Evolutionary conservation across 116 monocot species (phyloP).

Genomic region (Posidonia oceanica): DNA sequence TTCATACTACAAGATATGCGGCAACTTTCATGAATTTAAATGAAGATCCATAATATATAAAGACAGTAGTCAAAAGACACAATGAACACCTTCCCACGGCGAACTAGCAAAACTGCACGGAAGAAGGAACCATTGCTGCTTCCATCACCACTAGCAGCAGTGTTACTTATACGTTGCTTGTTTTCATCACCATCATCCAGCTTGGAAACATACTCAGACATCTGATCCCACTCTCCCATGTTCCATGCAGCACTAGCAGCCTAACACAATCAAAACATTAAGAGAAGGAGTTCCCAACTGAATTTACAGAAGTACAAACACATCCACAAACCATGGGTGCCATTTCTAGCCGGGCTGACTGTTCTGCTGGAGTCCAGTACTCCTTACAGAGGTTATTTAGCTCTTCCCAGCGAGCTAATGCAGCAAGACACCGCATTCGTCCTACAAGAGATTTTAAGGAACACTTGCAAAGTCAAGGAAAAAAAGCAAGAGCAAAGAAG

Average conservation of each 20-base stretch:
- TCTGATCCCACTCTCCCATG: constrained; percentile 99
- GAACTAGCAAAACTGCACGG: constrained; percentile 88
- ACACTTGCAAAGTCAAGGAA: background rate
- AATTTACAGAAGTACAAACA: background rate
- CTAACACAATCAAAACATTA: constrained; percentile 21
- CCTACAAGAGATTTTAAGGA: constrained; percentile 27
- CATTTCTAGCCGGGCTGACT: constrained; percentile 85
- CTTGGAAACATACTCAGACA: constrained; percentile 92
- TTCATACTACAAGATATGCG: constrained; percentile 38
- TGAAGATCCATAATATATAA: background rate
- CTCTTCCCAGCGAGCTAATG: constrained; percentile 96
- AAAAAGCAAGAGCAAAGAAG: background rate
- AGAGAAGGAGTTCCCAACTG: background rate
- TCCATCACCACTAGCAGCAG: constrained; percentile 77
- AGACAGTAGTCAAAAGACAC: background rate
- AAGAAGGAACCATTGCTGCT: constrained; percentile 97
- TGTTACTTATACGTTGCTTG: constrained; percentile 63
- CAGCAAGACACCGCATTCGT: constrained; percentile 97
- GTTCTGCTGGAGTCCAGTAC: constrained; percentile 88
- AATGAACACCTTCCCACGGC: constrained; percentile 49
- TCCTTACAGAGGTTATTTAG: constrained; percentile 82
- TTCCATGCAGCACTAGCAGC: constrained; percentile 99
- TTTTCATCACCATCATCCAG: constrained; percentile 96
- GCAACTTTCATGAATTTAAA: background rate
- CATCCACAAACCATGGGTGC: constrained; percentile 71